These are phyloP conservation scores for Barbatosphaeria neglecta DNA, from an alignment of 495 filamentous ascomycete species.

Conservation along the genomic window DNA sequence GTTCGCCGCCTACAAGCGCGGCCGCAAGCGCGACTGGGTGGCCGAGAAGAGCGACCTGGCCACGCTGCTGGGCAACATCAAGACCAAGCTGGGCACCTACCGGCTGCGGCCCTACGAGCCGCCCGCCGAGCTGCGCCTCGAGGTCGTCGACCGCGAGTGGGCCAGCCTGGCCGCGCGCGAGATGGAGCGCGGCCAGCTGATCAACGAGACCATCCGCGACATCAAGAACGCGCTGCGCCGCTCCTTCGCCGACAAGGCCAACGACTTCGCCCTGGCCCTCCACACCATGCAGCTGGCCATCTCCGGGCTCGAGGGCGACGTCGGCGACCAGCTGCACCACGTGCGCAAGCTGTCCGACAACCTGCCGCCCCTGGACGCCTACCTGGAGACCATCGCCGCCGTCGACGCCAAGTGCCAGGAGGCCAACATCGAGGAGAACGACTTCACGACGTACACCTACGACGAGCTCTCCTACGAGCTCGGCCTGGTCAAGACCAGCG, in stretches of 20 bases:
- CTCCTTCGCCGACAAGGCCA: slow-evolving; percentile 90
- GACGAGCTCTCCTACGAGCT: slow-evolving; percentile 94
- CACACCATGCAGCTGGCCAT: slow-evolving; percentile 89
- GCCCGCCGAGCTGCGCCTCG: slow-evolving; percentile 64
- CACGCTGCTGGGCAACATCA: slow-evolving; percentile 92
- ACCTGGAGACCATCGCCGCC: slow-evolving; percentile 68
- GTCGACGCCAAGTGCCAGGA: slow-evolving; percentile 83
- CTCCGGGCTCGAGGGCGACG: slow-evolving; percentile 86
- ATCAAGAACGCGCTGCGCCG: slow-evolving; percentile 92
- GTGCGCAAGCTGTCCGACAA: slow-evolving; percentile 69
- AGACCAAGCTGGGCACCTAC: slow-evolving; percentile 94
- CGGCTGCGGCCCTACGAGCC: slow-evolving; percentile 83
- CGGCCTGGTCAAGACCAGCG: slow-evolving; percentile 75
- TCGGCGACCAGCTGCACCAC: slow-evolving; percentile 84
- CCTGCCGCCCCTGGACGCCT: slow-evolving; percentile 76
- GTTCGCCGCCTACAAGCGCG: slow-evolving; percentile 79
- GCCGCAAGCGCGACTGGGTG: slow-evolving; percentile 85
- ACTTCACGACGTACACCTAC: slow-evolving; percentile 95
- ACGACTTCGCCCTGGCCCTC: slow-evolving; percentile 88
- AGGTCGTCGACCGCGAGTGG: slow-evolving; percentile 77
- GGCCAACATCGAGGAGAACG: slow-evolving; percentile 97
- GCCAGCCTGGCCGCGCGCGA: slow-evolving; percentile 63
- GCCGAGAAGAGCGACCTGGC: slow-evolving; percentile 94
- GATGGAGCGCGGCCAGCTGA: slow-evolving; percentile 75
- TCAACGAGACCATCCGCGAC: slow-evolving; percentile 96